phyloP scores from a whole-genome alignment of 257 asterid genomes.

The Solanum raphanifolium region DNA sequence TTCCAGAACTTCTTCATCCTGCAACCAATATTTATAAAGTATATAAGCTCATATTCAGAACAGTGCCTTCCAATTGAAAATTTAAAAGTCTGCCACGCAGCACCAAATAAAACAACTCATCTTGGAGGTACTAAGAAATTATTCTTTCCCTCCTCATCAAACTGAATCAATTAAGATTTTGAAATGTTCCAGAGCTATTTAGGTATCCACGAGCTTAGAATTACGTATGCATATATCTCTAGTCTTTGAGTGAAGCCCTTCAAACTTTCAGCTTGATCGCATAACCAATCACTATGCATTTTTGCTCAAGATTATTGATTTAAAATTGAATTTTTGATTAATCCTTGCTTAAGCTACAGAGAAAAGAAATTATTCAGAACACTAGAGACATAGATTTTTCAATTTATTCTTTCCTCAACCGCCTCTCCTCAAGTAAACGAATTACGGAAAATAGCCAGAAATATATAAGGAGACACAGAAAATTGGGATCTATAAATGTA shows the following conservation, averaged over 20 bases:
- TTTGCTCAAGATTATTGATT: not conserved
- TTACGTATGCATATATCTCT: not conserved
- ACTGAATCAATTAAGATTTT: not conserved
- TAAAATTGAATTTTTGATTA: not conserved
- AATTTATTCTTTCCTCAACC: not conserved
- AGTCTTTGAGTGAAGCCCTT: not conserved
- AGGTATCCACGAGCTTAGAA: not conserved
- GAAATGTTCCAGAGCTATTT: not conserved
- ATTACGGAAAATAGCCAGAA: not conserved
- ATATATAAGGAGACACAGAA: not conserved
- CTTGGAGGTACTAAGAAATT: not conserved
- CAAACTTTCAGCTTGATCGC: not conserved
- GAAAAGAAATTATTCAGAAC: not conserved
- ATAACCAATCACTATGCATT: not conserved
- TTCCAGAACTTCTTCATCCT: constrained; percentile 59
- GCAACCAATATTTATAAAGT: constrained; percentile 14
- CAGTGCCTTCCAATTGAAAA: not conserved
- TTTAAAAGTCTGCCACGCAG: not conserved
- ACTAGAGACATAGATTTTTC: not conserved
- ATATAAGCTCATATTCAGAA: not conserved
- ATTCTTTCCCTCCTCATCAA: not conserved
- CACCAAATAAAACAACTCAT: not conserved
- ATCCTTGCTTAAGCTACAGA: not conserved
- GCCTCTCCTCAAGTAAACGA: not conserved
- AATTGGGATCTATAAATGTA: not conserved